Percentiles rank a stretch among this genome's conserved stretches.
Conservation (phyloP, 331 rosid genomes). For the Pyracantha coccinea region DNA sequence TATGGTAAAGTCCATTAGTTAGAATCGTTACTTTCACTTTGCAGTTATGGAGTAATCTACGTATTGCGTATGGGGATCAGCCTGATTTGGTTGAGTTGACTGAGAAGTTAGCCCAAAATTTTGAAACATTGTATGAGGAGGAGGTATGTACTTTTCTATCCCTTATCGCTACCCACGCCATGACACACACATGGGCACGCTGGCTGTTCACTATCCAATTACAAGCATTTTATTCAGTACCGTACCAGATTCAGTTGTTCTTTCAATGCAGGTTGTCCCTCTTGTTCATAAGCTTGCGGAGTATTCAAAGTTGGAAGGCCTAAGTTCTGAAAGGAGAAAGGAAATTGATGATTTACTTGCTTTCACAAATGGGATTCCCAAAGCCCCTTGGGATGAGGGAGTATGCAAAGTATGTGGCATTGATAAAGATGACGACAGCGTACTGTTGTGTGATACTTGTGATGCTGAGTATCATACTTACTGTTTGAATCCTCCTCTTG, state of each 20-base stretch:
- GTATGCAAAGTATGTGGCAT: slow-evolving; percentile 99
- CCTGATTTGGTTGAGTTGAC: slow-evolving; percentile 84
- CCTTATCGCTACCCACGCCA: neutral
- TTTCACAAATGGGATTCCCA: slow-evolving; percentile 65
- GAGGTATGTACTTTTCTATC: slow-evolving; percentile 45
- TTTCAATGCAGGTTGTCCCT: slow-evolving; percentile 57
- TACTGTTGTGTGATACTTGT: slow-evolving; percentile 88
- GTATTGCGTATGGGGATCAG: slow-evolving; percentile 84
- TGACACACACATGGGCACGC: neutral
- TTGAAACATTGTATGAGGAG: slow-evolving; percentile 55
- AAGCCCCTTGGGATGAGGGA: slow-evolving; percentile 99
- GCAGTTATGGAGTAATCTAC: slow-evolving; percentile 92
- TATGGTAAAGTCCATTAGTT: slow-evolving; percentile 8
- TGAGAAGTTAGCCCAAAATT: slow-evolving; percentile 63
- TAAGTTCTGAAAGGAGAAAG: slow-evolving; percentile 53
- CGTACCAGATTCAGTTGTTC: neutral
- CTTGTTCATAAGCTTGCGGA: slow-evolving; percentile 49
- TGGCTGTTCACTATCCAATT: neutral
- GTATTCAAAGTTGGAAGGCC: slow-evolving; percentile 50
- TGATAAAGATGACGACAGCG: slow-evolving; percentile 99
- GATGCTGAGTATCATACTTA: slow-evolving; percentile 99
- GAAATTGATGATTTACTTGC: slow-evolving; percentile 55
- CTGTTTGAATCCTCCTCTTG: slow-evolving; percentile 98
- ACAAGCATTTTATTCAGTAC: neutral
- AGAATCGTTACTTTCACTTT: slow-evolving; percentile 22